Conservation (phyloP, 129 eudicot genomes). For the Saposhnikovia divaricata region DNA sequence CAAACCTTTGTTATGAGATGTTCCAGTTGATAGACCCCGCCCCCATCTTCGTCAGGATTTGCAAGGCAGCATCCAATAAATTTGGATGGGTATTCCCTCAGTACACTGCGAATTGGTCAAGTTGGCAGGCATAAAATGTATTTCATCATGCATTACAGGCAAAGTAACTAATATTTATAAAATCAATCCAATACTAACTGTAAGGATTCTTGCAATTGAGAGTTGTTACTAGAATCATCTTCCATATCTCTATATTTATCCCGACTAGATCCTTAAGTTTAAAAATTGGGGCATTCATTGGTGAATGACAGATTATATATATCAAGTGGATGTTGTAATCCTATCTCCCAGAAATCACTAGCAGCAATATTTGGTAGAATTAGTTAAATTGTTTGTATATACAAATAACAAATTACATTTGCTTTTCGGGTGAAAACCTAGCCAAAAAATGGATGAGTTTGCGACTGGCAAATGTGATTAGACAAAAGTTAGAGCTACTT, state of each 20-base stretch:
- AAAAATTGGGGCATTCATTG: neutral
- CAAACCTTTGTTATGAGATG: slow-evolving; percentile 53
- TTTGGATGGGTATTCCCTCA: slow-evolving; percentile 72
- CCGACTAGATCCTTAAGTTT: neutral
- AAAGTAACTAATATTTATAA: neutral
- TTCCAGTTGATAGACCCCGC: slow-evolving; percentile 62
- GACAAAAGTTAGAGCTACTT: slow-evolving; percentile 6
- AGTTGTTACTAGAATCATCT: neutral
- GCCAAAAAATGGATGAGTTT: neutral
- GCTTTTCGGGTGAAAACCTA: neutral
- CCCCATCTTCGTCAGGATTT: slow-evolving; percentile 85
- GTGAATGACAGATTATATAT: neutral
- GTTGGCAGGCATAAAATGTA: neutral
- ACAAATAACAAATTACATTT: neutral
- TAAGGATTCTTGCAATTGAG: neutral
- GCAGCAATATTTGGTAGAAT: neutral
- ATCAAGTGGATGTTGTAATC: neutral
- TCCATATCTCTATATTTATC: neutral
- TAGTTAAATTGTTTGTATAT: neutral
- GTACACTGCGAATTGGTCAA: slow-evolving; percentile 39
- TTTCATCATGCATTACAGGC: neutral
- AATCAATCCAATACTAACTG: neutral
- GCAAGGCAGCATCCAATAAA: slow-evolving; percentile 92
- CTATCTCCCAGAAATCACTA: neutral
- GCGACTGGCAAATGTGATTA: neutral